A percentile compares a stretch with the other conserved stretches of the same genome.
Evolutionary conservation across 2,329 filamentous ascomycete genomes (phyloP).

Genomic region (Trichoderma sp.): DNA sequence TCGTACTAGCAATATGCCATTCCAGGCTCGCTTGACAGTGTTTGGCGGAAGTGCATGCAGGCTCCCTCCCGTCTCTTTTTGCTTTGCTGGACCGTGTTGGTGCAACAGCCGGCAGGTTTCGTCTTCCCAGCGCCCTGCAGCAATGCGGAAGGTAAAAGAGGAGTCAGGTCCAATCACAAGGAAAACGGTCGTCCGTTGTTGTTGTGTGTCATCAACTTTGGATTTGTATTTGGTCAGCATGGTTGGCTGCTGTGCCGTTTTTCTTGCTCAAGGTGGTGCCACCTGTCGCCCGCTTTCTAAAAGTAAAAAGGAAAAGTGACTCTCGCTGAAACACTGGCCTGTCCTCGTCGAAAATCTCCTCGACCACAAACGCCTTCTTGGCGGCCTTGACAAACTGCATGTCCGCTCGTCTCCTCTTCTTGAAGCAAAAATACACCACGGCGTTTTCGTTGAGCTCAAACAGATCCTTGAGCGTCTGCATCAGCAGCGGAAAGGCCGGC

Average conservation of each 20-base stretch:
- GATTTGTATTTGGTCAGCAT: constrained; percentile 1
- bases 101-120: not conserved
- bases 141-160: not conserved
- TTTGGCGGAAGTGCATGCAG: constrained; percentile 2
- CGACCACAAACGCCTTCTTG: constrained; percentile 62
- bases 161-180: not conserved
- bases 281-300: constrained; percentile 41
- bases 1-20: not conserved
- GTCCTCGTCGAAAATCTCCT: constrained; percentile 61
- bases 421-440: constrained; percentile 82
- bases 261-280: constrained; percentile 19
- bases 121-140: not conserved
- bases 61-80: not conserved
- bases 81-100: not conserved
- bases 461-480: constrained; percentile 72
- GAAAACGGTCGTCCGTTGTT: not conserved
- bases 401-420: constrained; percentile 81
- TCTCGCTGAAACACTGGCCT: constrained; percentile 55
- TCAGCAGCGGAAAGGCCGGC: constrained; percentile 84
- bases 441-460: constrained; percentile 67
- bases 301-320: constrained; percentile 59
- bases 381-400: constrained; percentile 71
- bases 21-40: not conserved
- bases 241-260: constrained; percentile 17
- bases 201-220: constrained; percentile 9